phyloP scores from a whole-genome alignment of 2,329 filamentous ascomycete genomes.

The Colletotrichum horii region DNA sequence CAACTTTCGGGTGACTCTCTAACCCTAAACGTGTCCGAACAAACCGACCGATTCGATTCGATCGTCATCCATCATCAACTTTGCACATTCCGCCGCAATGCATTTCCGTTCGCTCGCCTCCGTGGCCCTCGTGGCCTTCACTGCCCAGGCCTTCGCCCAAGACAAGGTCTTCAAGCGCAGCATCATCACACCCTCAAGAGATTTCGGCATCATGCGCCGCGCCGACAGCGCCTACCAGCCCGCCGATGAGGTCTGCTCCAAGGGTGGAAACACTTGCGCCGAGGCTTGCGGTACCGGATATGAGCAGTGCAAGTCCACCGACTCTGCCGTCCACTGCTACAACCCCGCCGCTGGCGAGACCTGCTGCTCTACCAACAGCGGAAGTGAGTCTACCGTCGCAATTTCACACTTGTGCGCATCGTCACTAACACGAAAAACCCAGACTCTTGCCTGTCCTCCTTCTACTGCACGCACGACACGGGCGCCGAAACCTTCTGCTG shows the following conservation, averaged over 20 bases:
- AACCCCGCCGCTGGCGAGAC: constrained; percentile 54
- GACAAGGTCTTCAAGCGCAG: constrained; percentile 37
- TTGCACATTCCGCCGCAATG: constrained; percentile 13
- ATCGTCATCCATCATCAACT: neutral
- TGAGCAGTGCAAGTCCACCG: constrained; percentile 53
- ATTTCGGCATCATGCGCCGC: constrained; percentile 48
- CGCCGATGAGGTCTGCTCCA: constrained; percentile 51
- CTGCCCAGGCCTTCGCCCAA: constrained; percentile 19
- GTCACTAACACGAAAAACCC: neutral
- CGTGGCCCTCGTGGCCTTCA: constrained; percentile 22
- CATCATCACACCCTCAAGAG: constrained; percentile 33
- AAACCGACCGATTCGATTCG: neutral
- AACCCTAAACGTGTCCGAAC: neutral
- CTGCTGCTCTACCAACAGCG: constrained; percentile 62
- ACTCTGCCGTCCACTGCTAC: constrained; percentile 62
- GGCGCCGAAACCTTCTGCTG: constrained; percentile 63
- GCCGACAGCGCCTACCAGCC: constrained; percentile 54
- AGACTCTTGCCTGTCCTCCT: constrained; percentile 67
- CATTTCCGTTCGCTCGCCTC: constrained; percentile 23
- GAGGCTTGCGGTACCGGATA: constrained; percentile 60
- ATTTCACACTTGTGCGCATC: neutral
- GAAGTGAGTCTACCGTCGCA: constrained; percentile 52
- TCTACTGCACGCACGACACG: constrained; percentile 65
- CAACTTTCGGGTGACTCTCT: neutral
- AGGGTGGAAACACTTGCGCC: constrained; percentile 53